phyloP scores from a whole-genome alignment of 2,329 filamentous ascomycete genomes.

The Curvularia eragrostidis region DNA sequence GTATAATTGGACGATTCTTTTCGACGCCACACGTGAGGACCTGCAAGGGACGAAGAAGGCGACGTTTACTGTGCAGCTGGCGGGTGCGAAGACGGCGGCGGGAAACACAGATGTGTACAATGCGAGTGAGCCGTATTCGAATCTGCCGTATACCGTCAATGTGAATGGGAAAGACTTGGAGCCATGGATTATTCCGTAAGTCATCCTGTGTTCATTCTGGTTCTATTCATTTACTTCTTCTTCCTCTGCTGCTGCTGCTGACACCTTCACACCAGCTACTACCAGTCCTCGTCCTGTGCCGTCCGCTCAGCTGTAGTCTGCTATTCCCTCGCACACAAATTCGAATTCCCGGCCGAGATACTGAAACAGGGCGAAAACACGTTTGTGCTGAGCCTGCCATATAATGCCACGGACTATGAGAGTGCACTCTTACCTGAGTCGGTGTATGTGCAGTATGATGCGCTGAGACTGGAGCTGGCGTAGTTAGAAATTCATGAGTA shows the following conservation, averaged over 20 bases:
- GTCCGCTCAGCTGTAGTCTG: conserved; percentile 67
- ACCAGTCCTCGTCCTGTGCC: conserved; percentile 66
- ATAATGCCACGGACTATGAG: conserved; percentile 62
- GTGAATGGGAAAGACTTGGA: conserved; percentile 56
- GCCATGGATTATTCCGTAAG: conserved; percentile 64
- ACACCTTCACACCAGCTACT: conserved; percentile 49
- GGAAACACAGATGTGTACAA: conserved; percentile 68
- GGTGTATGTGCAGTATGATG: conserved; percentile 71
- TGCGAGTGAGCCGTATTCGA: conserved; percentile 59
- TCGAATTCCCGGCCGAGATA: conserved; percentile 60
- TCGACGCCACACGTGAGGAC: conserved; percentile 37
- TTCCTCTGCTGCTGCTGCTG: not conserved
- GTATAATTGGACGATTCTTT: conserved; percentile 36
- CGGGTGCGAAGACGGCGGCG: conserved; percentile 66
- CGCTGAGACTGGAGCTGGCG: conserved; percentile 64
- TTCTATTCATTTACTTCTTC: not conserved
- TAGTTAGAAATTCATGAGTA: conserved; percentile 28
- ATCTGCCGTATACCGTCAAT: conserved; percentile 60
- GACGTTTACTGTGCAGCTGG: conserved; percentile 68
- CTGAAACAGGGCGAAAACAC: conserved; percentile 62
- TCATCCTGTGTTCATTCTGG: not conserved
- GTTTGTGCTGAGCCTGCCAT: conserved; percentile 65
- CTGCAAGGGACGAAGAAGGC: conserved; percentile 54
- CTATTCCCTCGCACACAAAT: conserved; percentile 67
- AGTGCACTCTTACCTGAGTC: conserved; percentile 56